Base-by-base conservation (phyloP, 1,284 basidiomycete genomes). In the Athelia sp. region DNA sequence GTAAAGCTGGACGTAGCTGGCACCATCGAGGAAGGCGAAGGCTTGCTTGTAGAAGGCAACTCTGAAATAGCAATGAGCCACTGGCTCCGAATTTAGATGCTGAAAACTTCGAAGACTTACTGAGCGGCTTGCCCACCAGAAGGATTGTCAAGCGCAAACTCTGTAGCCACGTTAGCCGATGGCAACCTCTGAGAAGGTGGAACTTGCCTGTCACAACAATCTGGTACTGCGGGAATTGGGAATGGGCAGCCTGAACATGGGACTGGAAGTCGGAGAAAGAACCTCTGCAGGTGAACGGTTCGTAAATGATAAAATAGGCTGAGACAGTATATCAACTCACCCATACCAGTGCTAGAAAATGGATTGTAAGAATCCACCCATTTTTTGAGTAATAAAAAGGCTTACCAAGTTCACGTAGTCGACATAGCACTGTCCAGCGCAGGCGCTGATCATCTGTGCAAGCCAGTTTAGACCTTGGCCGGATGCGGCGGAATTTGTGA, bases 391-490 rank as follows among this genome's bases (percentile, higher is more conserved):
- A 6, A 6, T 40, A 21, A 40, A 9, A 40, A 17, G n/a, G 36
- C 36, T n/a, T 40, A 40, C 53, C n/a, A 61, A 35, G 53, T 61
- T 61, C 46, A 61, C 56, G 46, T 58, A 61, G 52, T 61, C 59
- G 43, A 49, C 55, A 48, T 52, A 55, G 52, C 59, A 61, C 15
- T 50, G 43, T 15, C 54, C 54, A 15, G 26, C 52, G 51, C 59
- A 61, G 8, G 58, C 56, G 19, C 36, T 38, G 46, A 71, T 57
- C 58, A 71, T 67, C 18, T 63, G 24, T 17, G 58, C 54, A n/a
- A 71, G n/a, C 69, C 65, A 70, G 29, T 50, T 54, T 19, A 69
- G 45, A 4, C 69, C 67, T 45, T 68, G 22, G 0, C 66, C 67
- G 26, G 59, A 0, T 8, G 47, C 36, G 8, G 43, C 43, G 26